These are phyloP conservation scores for Podospora tetraspora DNA, from an alignment of 495 filamentous ascomycete species.

Conservation along the genomic window DNA sequence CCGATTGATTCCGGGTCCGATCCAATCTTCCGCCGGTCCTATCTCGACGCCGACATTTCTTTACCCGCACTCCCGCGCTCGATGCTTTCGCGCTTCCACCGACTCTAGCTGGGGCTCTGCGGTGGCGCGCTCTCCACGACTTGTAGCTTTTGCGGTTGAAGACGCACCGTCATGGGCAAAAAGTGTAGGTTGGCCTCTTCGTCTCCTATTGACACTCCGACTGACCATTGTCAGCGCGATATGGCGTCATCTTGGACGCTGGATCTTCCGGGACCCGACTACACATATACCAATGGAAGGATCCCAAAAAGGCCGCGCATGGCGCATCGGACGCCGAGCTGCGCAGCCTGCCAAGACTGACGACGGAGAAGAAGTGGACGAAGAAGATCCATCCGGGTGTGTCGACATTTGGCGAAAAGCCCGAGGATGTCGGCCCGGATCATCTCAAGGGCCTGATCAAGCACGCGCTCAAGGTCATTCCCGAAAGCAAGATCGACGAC, in stretches of 20 bases:
- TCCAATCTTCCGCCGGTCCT: not conserved
- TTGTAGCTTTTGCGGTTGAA: not conserved
- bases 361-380: conserved; percentile 81
- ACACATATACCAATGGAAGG: conserved; percentile 89
- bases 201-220: not conserved
- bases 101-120: not conserved
- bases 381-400: conserved; percentile 92
- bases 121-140: not conserved
- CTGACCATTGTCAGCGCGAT: conserved; percentile 41
- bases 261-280: conserved; percentile 79
- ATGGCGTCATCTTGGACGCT: conserved; percentile 58
- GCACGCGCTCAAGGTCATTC: conserved; percentile 82
- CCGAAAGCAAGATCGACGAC: conserved; percentile 65
- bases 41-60: not conserved
- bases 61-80: conserved; percentile 2
- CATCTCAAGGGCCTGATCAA: conserved; percentile 73
- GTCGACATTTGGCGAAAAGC: conserved; percentile 78
- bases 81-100: conserved; percentile 3
- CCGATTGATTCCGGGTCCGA: not conserved
- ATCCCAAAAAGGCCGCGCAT: conserved; percentile 61
- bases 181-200: conserved; percentile 16
- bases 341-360: conserved; percentile 66
- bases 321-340: conserved; percentile 56
- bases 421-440: conserved; percentile 69
- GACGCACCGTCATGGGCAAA: conserved; percentile 17